These are phyloP conservation scores for Pogostemon cablin DNA, from an alignment of 257 asterid genomes.

Conservation along the genomic window DNA sequence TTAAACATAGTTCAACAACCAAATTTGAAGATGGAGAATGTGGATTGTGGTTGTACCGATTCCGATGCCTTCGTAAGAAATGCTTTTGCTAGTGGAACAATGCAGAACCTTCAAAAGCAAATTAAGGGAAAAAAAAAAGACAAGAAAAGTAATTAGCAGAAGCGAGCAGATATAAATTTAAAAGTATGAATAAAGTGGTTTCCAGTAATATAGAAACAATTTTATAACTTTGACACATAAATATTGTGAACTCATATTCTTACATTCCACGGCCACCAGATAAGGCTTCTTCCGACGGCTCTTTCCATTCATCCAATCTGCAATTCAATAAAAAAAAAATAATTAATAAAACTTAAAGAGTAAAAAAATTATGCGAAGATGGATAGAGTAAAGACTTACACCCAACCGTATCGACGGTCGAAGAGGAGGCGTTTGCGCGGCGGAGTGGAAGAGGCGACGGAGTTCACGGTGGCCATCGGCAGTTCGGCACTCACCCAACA, in stretches of 20 bases:
- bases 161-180: too few species aligned
- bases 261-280: conserved; percentile 84
- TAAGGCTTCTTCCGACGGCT: conserved; percentile 66
- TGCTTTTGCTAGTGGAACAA: conserved; percentile 59
- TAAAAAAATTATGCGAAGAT: background rate
- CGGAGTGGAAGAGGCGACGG: conserved; percentile 28
- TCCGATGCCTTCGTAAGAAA: conserved; percentile 50
- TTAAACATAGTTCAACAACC: conserved; percentile 24
- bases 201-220: background rate
- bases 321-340: conserved; percentile 21
- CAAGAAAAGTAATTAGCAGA: background rate
- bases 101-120: conserved; percentile 58
- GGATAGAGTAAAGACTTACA: conserved; percentile 42
- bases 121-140: background rate
- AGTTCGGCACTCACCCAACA: conserved; percentile 4
- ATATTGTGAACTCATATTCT: background rate
- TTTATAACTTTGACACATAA: background rate
- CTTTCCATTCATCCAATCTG: conserved; percentile 71
- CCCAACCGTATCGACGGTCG: conserved; percentile 84
- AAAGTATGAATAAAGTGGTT: conserved; percentile 14
- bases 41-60: conserved; percentile 41
- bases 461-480: conserved; percentile 36
- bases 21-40: conserved; percentile 15
- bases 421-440: conserved; percentile 57
- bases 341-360: background rate